Evolutionary conservation across 106 monocot genomes (phyloP), one percentile per base, ranked within the genome.

Genomic region (Iris macrosiphon): DNA sequence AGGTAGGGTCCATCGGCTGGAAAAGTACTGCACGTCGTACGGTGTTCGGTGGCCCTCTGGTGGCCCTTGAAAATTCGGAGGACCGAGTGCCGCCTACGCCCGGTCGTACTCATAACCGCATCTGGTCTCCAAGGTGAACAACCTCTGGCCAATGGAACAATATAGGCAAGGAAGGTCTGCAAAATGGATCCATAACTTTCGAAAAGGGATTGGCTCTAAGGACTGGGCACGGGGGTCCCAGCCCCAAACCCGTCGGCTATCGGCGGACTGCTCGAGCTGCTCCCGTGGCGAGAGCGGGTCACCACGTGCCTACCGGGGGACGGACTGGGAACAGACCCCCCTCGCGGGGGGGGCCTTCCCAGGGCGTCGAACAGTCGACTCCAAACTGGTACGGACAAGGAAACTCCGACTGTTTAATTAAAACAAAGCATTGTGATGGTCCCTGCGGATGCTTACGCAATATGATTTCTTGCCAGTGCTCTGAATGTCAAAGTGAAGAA

Each of bases 71-170:
- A 73, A 65, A 65, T 73, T 44, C 15, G 58, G 41, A 67, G 60
- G 44, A 55, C 32, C 35, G 42, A 60, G 60, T 74, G 55, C 59
- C 29, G 26, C 52, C 39, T 45, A 67, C 39, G 24, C 54, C 40
- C 16, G 48, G 40, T 74, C 61, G 52, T 74, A 61, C 52, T 60
- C 65, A 73, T 66, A 65, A 73, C 52, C 60, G 35, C 59, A 73
- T 60, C 52, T 60, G 52, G 57, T 65, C 73, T 52, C 65, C 34
- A 73, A 65, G 71, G 63, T 72, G 70, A 70, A 70, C 42, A 70
- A 21, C 61, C 70, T 59, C 52, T 62, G 24, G 64, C 39, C 48
- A 40, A 64, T 72, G 57, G 55, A 64, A 63, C 45, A 72, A 72
- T 72, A 40, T 72, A 64, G 63, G 64, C 43, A 66, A 73, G 58